Base-by-base conservation (phyloP, 805 yeast species). In the Ogataea glucozyma region DNA sequence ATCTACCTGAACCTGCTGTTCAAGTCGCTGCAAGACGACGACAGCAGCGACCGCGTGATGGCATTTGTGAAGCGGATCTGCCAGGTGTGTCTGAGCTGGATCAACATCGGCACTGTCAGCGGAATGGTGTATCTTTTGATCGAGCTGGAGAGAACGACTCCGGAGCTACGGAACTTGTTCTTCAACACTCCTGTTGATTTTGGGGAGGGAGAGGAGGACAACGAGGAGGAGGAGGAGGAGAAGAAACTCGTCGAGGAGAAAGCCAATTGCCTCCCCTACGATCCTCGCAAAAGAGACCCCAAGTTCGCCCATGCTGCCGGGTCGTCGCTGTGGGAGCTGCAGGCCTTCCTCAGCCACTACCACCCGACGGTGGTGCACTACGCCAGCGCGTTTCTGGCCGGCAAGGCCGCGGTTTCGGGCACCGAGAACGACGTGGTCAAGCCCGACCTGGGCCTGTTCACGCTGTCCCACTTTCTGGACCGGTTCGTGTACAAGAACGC, bases 401-500 rank as follows among this genome's bases (percentile, higher is more conserved):
- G 76, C n/a, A 72, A 69, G 47, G 41, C 39, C 29, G 12, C n/a
- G n/a, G n/a, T n/a, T n/a, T n/a, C n/a, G n/a, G n/a, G 34, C 26
- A 41, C 51, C 22, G 36, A 44, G 8, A 47, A 49, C n/a, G 52
- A 46, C 7, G 48, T 48, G 30, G 46, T 48, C 14, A 86, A 89
- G 57, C 99, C 99, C 4, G 98, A 93, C 65, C 69, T 93, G 41
- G 96, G 95, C 6, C 75, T 93, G 47, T 91, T 81, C 66, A 83
- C 97, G 0, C 71, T 93, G 50, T 73, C 86, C 16, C 97, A 89
- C 65, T 93, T 93, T 79, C 75, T 93, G 67, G 97, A 93, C 66
- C 79, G 95, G 64, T 93, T 95, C 67, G 97, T 93, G 29, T 93
- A 93, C 71, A 85, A 88, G 67, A 88, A 89, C 63, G 88, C 97